A percentile compares a stretch with the other conserved stretches of the same genome.
phyloP scores from a whole-genome alignment of 495 filamentous ascomycete species.

The Rostrohypoxylon terebratum region DNA sequence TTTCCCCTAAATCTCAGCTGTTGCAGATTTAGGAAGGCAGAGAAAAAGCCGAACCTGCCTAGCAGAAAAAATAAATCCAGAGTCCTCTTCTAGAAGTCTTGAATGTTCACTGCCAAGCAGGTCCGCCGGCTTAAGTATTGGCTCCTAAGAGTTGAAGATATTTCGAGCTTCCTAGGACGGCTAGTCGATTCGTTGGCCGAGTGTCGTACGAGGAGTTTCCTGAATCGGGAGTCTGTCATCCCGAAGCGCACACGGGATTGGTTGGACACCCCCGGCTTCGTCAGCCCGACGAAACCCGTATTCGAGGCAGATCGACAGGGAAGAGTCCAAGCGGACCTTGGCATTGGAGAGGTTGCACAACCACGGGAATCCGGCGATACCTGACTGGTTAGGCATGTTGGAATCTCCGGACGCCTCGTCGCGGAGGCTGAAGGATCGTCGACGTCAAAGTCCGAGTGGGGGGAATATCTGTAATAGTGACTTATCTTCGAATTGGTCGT shows the following conservation, averaged over 20 bases:
- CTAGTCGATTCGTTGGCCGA: constrained; percentile 17
- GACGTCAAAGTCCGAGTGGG: constrained; percentile 27
- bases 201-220: constrained; percentile 32
- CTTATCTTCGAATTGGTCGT: background rate
- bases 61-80: background rate
- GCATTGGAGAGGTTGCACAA: constrained; percentile 16
- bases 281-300: constrained; percentile 41
- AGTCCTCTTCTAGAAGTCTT: constrained; percentile 16
- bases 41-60: background rate
- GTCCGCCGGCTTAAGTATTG: background rate
- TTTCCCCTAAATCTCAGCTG: background rate
- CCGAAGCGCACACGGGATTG: constrained; percentile 28
- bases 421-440: constrained; percentile 42
- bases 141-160: constrained; percentile 5
- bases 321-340: constrained; percentile 17
- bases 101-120: constrained; percentile 19
- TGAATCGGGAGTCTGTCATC: constrained; percentile 21
- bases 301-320: constrained; percentile 29
- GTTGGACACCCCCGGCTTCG: constrained; percentile 15
- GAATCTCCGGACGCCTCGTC: constrained; percentile 29
- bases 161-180: constrained; percentile 39
- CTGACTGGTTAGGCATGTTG: constrained; percentile 25
- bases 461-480: background rate
- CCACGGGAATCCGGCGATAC: constrained; percentile 9
- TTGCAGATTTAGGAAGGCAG: constrained; percentile 27